phyloP scores from a whole-genome alignment of 768 basidiomycete species.

The Termitomyces sp. region DNA sequence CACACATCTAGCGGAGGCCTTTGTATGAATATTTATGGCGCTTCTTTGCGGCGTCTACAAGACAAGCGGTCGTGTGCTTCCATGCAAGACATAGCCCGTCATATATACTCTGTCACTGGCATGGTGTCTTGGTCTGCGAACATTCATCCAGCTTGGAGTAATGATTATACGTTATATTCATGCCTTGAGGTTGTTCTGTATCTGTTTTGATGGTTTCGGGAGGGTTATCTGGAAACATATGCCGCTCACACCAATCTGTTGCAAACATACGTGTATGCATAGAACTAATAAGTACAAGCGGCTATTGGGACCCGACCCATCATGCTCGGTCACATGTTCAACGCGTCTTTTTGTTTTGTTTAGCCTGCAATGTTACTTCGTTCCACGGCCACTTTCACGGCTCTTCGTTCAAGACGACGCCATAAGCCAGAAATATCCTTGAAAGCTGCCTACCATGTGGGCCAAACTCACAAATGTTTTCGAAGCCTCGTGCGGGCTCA shows the following conservation, averaged over 20 bases:
- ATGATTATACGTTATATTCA: background rate
- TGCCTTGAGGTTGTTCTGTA: background rate
- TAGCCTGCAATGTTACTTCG: too few species aligned
- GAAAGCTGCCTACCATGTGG: slow-evolving; percentile 40
- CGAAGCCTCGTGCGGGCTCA: slow-evolving; percentile 31
- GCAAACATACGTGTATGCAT: too few species aligned
- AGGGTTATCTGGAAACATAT: too few species aligned
- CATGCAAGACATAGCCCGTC: background rate
- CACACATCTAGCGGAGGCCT: too few species aligned
- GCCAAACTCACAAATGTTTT: slow-evolving; percentile 54
- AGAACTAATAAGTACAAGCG: too few species aligned
- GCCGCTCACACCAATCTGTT: background rate
- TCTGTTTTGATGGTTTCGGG: background rate
- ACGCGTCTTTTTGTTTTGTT: slow-evolving; percentile 14
- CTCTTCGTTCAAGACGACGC: background rate
- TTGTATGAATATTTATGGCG: background rate
- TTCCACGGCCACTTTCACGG: slow-evolving; percentile 5
- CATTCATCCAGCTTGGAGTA: background rate
- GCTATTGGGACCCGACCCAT: background rate
- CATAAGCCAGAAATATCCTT: background rate
- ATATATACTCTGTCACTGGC: too few species aligned
- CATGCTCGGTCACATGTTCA: slow-evolving; percentile 18
- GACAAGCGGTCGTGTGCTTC: background rate
- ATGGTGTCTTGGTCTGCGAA: background rate
- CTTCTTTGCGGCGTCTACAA: background rate